Conservation (phyloP, 208 protist species). For the Crithidia sp. region DNA sequence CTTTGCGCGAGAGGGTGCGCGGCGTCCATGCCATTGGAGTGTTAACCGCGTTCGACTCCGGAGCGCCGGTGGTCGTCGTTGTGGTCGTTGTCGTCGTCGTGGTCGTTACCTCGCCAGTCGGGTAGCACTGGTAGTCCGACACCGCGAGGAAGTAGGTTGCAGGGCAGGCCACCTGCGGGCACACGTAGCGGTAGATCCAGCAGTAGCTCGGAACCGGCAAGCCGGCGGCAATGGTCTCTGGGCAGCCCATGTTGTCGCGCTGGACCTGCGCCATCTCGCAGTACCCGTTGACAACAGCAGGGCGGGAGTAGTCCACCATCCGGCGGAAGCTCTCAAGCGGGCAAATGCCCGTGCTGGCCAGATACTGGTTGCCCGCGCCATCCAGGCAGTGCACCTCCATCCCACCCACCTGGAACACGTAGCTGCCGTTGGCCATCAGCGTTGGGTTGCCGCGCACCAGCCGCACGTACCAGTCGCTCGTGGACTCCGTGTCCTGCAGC, state of each 20-base stretch:
- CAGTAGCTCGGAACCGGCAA: constrained; percentile 36
- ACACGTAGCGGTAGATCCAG: constrained; percentile 44
- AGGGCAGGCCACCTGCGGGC: constrained; percentile 31
- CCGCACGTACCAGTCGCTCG: constrained; percentile 44
- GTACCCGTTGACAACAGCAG: constrained; percentile 27
- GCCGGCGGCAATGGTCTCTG: constrained; percentile 22
- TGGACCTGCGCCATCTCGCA: constrained; percentile 34
- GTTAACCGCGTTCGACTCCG: neutral
- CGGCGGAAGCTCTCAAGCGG: constrained; percentile 60
- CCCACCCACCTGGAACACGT: constrained; percentile 35
- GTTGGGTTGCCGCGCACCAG: constrained; percentile 53
- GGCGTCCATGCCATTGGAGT: constrained; percentile 4
- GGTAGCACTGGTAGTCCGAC: constrained; percentile 8
- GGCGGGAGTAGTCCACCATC: constrained; percentile 56
- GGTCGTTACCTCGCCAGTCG: neutral
- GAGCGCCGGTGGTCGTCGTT: neutral
- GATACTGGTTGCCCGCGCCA: constrained; percentile 28
- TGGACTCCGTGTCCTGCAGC: constrained; percentile 46
- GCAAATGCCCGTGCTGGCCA: constrained; percentile 44
- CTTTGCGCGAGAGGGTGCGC: neutral
- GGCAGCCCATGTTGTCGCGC: constrained; percentile 48
- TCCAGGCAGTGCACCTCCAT: constrained; percentile 47
- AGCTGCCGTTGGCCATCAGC: constrained; percentile 28
- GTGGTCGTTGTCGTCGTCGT: neutral
- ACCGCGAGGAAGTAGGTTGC: neutral